Percentiles rank a stretch among this genome's conserved stretches.
phyloP scores from a whole-genome alignment of 345 rosid genomes.

The Camelina sativa region DNA sequence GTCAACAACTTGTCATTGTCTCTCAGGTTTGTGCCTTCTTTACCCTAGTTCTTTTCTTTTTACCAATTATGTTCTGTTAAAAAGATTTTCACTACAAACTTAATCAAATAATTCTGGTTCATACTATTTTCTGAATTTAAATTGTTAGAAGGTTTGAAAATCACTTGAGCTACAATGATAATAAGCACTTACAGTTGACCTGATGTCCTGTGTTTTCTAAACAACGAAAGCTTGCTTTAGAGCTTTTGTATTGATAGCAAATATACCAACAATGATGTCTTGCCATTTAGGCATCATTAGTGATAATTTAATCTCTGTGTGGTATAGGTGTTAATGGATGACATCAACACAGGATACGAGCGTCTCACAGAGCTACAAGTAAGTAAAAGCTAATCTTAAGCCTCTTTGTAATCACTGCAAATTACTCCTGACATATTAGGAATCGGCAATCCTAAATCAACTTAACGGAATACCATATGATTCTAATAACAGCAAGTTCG shows the following conservation, averaged over 20 bases:
- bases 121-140: neutral
- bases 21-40: constrained; percentile 67
- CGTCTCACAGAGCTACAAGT: constrained; percentile 92
- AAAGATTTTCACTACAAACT: constrained; percentile 6
- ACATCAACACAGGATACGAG: constrained; percentile 84
- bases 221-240: neutral
- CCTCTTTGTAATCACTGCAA: neutral
- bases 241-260: neutral
- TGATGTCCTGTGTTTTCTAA: neutral
- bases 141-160: neutral
- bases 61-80: neutral
- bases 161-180: neutral
- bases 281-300: neutral
- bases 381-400: neutral
- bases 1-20: constrained; percentile 80
- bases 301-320: constrained; percentile 40
- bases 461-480: neutral
- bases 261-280: neutral
- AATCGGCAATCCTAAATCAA: constrained; percentile 7
- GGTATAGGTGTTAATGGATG: constrained; percentile 87
- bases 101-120: neutral
- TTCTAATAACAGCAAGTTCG: neutral
- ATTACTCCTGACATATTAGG: neutral
- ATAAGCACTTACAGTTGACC: neutral
- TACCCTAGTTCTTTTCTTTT: neutral